These are phyloP conservation scores for Obba rivulosa DNA, from an alignment of 768 basidiomycete species.

Conservation along the genomic window DNA sequence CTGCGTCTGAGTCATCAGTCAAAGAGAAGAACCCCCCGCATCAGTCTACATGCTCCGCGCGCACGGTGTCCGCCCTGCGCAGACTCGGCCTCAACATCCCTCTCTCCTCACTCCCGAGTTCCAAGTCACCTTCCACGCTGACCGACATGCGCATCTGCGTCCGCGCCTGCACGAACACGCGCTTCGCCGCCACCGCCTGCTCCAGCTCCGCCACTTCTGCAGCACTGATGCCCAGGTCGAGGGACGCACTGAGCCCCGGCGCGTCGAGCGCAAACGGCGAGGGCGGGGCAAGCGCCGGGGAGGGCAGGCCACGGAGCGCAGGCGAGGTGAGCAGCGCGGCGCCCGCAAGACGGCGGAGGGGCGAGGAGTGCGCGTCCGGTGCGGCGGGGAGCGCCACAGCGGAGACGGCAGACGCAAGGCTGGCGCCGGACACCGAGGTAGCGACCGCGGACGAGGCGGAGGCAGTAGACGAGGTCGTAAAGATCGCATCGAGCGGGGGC, in stretches of 20 bases:
- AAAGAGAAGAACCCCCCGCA: too few species aligned
- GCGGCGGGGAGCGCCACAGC: neutral
- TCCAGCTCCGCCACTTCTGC: too few species aligned
- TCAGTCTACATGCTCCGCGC: too few species aligned
- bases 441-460: neutral
- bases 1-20: too few species aligned
- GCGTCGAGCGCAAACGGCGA: constrained; percentile 24
- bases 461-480: constrained; percentile 1
- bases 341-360: constrained; percentile 4
- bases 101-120: too few species aligned
- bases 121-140: too few species aligned
- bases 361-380: neutral
- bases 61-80: too few species aligned
- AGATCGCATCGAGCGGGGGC: constrained; percentile 15
- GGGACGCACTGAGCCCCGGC: neutral
- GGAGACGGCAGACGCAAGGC: neutral
- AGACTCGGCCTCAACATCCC: too few species aligned
- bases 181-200: too few species aligned
- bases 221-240: too few species aligned
- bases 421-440: neutral
- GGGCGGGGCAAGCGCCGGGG: constrained; percentile 21
- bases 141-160: too few species aligned
- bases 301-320: constrained; percentile 22
- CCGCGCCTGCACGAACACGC: too few species aligned
- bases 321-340: constrained; percentile 10